These are phyloP conservation scores for Microcyclospora tardicrescens DNA, from an alignment of 2,329 filamentous ascomycete species.

Conservation along the genomic window DNA sequence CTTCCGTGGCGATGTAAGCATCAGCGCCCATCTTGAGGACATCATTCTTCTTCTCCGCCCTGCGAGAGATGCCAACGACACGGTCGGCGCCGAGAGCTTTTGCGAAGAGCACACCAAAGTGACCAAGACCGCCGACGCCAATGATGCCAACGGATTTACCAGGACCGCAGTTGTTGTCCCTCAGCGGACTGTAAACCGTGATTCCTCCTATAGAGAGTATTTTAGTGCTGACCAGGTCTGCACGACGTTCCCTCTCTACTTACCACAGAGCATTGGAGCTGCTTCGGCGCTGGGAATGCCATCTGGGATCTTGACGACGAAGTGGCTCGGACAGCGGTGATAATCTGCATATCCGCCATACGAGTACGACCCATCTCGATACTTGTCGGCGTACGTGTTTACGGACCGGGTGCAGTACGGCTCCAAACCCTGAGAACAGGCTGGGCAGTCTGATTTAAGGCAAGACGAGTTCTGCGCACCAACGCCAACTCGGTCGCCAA, in stretches of 20 bases:
- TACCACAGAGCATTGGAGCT: slow-evolving; percentile 61
- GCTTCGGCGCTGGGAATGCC: slow-evolving; percentile 36
- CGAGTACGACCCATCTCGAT: slow-evolving; percentile 28
- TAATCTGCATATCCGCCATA: slow-evolving; percentile 52
- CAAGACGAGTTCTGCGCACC: slow-evolving; percentile 39
- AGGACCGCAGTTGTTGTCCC: slow-evolving; percentile 52
- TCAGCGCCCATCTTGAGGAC: slow-evolving; percentile 50
- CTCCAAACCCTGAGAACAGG: slow-evolving; percentile 46
- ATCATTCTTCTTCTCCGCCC: slow-evolving; percentile 45
- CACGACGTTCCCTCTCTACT: not conserved
- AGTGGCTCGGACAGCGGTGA: slow-evolving; percentile 38
- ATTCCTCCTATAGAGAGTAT: slow-evolving; percentile 37
- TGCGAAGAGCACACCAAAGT: slow-evolving; percentile 60
- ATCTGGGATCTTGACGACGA: slow-evolving; percentile 46
- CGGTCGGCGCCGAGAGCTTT: slow-evolving; percentile 56
- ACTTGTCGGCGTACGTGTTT: slow-evolving; percentile 21
- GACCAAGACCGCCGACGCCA: slow-evolving; percentile 55
- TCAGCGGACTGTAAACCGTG: slow-evolving; percentile 58
- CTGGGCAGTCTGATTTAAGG: slow-evolving; percentile 36
- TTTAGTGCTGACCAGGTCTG: not conserved
- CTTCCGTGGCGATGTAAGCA: slow-evolving; percentile 43
- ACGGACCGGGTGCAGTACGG: slow-evolving; percentile 18
- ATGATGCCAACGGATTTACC: slow-evolving; percentile 60
- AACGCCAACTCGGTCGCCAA: slow-evolving; percentile 35
- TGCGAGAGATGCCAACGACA: slow-evolving; percentile 52